Conservation (phyloP, 192 early-diverging fungal species). For the Allomyces macrogynus region DNA sequence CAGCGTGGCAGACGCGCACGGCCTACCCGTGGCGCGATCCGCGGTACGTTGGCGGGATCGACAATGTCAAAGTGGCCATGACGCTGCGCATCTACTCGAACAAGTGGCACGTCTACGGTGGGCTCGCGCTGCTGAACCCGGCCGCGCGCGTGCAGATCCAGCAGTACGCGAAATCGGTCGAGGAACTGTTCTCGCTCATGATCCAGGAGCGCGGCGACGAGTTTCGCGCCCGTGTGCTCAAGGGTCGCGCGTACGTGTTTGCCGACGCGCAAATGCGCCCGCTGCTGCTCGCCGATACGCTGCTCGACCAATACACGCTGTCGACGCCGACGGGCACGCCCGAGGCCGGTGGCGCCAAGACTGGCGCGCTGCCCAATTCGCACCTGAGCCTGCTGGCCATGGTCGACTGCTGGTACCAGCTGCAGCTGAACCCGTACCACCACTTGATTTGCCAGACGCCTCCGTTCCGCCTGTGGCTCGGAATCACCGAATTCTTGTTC, state of each 20-base stretch:
- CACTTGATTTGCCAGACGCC: slow-evolving; percentile 92
- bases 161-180: slow-evolving; percentile 74
- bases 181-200: slow-evolving; percentile 87
- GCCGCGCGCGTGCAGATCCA: slow-evolving; percentile 60
- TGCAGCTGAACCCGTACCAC: slow-evolving; percentile 73
- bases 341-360: background rate
- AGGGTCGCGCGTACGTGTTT: slow-evolving; percentile 75
- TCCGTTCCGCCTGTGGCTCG: slow-evolving; percentile 79
- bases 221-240: slow-evolving; percentile 48
- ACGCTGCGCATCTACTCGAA: slow-evolving; percentile 77
- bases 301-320: slow-evolving; percentile 73
- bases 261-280: slow-evolving; percentile 32
- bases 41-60: slow-evolving; percentile 81
- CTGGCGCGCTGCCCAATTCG: slow-evolving; percentile 34
- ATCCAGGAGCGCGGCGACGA: slow-evolving; percentile 60
- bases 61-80: slow-evolving; percentile 94
- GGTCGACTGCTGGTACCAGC: slow-evolving; percentile 78
- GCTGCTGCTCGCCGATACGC: slow-evolving; percentile 55
- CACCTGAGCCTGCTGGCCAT: slow-evolving; percentile 85
- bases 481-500: slow-evolving; percentile 86
- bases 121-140: slow-evolving; percentile 83
- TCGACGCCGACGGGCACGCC: slow-evolving; percentile 13
- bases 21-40: slow-evolving; percentile 49
- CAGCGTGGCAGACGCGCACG: slow-evolving; percentile 42
- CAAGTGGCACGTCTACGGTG: slow-evolving; percentile 97